A percentile compares a stretch with the other conserved stretches of the same genome.
phyloP scores from a whole-genome alignment of 352 stramenopile species.

The Globisporangium yorkense region DNA sequence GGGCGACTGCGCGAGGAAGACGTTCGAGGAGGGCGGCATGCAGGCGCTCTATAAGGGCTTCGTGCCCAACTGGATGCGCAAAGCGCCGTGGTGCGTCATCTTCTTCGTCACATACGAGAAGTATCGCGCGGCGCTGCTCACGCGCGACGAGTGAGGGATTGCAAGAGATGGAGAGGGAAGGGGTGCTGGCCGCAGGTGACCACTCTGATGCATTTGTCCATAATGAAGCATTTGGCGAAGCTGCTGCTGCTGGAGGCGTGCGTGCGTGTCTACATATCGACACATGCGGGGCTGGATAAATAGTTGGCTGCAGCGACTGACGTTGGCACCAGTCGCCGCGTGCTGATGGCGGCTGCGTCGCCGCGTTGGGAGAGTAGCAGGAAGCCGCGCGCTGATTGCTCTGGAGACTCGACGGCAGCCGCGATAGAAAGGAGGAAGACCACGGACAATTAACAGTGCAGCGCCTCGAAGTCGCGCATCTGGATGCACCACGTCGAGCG shows the following conservation, averaged over 20 bases:
- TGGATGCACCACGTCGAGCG: slow-evolving; percentile 82
- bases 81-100: slow-evolving; percentile 80
- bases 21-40: slow-evolving; percentile 56
- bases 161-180: background rate
- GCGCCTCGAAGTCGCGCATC: slow-evolving; percentile 67
- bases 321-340: too few species aligned
- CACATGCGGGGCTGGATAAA: background rate
- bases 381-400: too few species aligned
- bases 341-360: too few species aligned
- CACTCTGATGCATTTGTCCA: background rate
- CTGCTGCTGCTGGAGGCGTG: background rate
- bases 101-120: slow-evolving; percentile 88
- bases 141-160: slow-evolving; percentile 18
- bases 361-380: too few species aligned
- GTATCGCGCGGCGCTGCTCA: slow-evolving; percentile 41
- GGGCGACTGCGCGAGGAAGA: slow-evolving; percentile 62
- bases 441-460: slow-evolving; percentile 33
- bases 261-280: background rate
- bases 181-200: background rate
- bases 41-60: slow-evolving; percentile 84
- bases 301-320: background rate
- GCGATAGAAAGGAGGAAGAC: too few species aligned
- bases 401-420: too few species aligned
- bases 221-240: slow-evolving; percentile 1
- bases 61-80: slow-evolving; percentile 84